Evolutionary conservation across 2,329 filamentous ascomycete species (phyloP), one percentile per base, ranked within the genome.

Genomic region (Monilinia fructigena): DNA sequence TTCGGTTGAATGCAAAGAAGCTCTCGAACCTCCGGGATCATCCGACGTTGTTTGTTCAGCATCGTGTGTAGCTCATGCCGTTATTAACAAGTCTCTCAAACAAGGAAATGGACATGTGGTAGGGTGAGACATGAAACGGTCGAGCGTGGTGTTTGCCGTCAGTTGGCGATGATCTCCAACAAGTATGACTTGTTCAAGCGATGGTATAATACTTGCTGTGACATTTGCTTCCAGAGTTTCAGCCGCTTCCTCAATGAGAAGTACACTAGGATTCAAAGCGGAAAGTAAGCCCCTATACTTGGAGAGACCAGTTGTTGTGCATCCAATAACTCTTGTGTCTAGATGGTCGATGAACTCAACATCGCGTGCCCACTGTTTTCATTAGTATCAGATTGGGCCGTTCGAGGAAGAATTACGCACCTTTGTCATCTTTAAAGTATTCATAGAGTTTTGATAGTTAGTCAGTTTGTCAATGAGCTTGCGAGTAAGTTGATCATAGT

Each of bases 91-190:
- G 78, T 4, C 89, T 82, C 75, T 91, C 89, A 70, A 91, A 91
- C 75, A 91, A 82, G 0, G 88, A 90, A 0, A 89, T 75, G 47
- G 86, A 86, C 55, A 91, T 79, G 70, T 82, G 80, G 72, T 83
- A 89, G 0, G 87, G 0, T 82, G 77, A 0, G 80, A 79, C 68
- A 85, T 83, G 18, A 89, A 80, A 0, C 82, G 80, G 18, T 77
- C 77, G 0, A 88, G 78, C 23, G 84, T 82, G 66, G 85, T 88
- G 63, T 85, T 83, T 0, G 84, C 88, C 59, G 86, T 83, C 12
- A 91, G 79, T 74, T 91, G 89, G 72, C 87, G 80, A 70, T 91
- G 89, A 74, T 91, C 89, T 6, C 89, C 89, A 1, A 91, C 86
- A 1, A 90, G 79, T 63, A 90, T 85, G 42, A 90, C 78, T 67